These are phyloP conservation scores for Globisporangium viniferum DNA, from an alignment of 352 stramenopile species.

Conservation along the genomic window DNA sequence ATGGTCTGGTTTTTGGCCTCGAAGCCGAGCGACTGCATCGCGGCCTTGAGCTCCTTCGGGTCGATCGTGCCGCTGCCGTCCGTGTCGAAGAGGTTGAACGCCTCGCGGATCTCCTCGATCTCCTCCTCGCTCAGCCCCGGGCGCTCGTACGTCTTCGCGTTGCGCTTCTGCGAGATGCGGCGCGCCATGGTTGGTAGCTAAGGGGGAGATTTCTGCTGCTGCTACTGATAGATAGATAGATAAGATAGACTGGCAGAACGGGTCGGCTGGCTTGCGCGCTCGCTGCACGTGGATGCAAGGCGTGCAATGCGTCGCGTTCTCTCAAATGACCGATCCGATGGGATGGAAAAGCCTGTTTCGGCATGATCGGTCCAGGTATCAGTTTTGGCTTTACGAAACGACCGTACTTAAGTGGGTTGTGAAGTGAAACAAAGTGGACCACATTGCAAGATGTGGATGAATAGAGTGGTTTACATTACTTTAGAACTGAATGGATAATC, in stretches of 20 bases:
- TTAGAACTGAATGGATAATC: not conserved
- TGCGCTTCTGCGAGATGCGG: conserved; percentile 78
- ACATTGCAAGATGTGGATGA: not conserved
- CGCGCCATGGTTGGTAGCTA: conserved; percentile 37
- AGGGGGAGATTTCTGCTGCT: not conserved
- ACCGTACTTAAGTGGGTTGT: not conserved
- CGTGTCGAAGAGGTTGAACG: conserved; percentile 97
- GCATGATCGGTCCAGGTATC: not conserved
- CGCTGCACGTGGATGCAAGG: too few species aligned
- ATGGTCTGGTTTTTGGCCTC: conserved; percentile 97
- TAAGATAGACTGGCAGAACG: too few species aligned
- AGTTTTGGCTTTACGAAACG: not conserved
- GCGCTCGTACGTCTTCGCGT: conserved; percentile 90
- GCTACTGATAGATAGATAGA: not conserved
- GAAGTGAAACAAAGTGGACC: not conserved
- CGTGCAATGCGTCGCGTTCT: not conserved
- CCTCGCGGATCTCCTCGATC: conserved; percentile 95
- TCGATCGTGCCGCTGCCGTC: conserved; percentile 96
- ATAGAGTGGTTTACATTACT: not conserved
- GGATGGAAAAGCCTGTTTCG: not conserved
- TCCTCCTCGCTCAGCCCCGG: conserved; percentile 91
- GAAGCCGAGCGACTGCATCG: conserved; percentile 96
- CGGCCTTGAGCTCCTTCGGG: conserved; percentile 96
- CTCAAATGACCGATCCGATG: not conserved
- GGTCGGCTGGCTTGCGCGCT: too few species aligned